These are phyloP conservation scores for Xerocomellus amylosporus DNA, from an alignment of 768 basidiomycete species.

Conservation along the genomic window DNA sequence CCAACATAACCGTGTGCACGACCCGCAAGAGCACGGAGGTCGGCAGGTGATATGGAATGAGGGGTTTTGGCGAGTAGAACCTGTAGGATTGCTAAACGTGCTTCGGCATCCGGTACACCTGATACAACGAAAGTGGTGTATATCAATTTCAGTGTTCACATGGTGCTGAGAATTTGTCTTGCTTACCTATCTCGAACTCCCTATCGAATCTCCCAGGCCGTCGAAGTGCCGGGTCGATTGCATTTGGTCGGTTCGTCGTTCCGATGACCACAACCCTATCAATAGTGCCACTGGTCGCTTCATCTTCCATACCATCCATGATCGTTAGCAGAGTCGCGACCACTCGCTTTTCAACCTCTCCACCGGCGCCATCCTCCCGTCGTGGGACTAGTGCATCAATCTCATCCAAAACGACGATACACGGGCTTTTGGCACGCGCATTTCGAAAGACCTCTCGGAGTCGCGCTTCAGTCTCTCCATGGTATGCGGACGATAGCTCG, in stretches of 20 bases:
- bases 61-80: conserved; percentile 83
- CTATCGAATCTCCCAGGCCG: conserved; percentile 90
- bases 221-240: conserved; percentile 89
- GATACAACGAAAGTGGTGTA: background rate
- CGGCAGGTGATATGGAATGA: conserved; percentile 56
- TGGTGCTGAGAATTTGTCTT: background rate
- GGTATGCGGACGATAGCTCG: conserved; percentile 91
- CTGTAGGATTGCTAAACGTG: conserved; percentile 81
- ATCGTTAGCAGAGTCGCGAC: conserved; percentile 94
- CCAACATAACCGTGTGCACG: conserved; percentile 96
- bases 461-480: conserved; percentile 93
- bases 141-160: background rate
- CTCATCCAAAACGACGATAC: conserved; percentile 94
- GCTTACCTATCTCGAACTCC: conserved; percentile 89
- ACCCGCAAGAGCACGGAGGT: conserved; percentile 65
- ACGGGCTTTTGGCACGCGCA: conserved; percentile 78
- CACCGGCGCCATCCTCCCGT: conserved; percentile 84
- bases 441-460: conserved; percentile 87
- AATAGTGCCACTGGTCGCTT: conserved; percentile 34
- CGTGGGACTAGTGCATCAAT: conserved; percentile 92
- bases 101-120: conserved; percentile 89
- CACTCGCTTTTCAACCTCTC: conserved; percentile 94
- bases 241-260: conserved; percentile 93
- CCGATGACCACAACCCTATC: conserved; percentile 89
- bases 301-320: conserved; percentile 83